A percentile compares a stretch with the other conserved stretches of the same genome.
These are phyloP conservation scores for Meredithiella fracta DNA, from an alignment of 2,329 filamentous ascomycete species.

Conservation along the genomic window DNA sequence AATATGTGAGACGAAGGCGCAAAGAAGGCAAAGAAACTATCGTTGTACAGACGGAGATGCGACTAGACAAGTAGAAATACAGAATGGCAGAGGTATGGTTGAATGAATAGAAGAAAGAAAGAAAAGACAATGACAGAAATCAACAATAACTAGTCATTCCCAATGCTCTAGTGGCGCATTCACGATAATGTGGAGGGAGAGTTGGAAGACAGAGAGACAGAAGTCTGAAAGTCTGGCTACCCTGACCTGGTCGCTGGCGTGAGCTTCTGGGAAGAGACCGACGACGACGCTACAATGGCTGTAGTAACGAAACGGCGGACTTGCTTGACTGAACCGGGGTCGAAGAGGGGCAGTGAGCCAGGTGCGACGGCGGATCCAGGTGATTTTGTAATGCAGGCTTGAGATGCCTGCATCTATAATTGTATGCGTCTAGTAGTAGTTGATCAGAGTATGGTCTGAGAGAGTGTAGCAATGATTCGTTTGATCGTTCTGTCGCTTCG, in stretches of 20 bases:
- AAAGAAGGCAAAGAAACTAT: conserved; percentile 1
- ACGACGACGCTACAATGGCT: background rate
- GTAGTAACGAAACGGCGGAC: background rate
- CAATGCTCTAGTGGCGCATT: conserved; percentile 1
- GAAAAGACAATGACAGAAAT: background rate
- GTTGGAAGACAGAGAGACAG: background rate
- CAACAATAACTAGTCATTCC: background rate
- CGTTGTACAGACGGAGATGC: background rate
- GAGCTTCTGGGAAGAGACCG: background rate
- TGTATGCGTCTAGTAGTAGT: no score
- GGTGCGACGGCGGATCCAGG: background rate
- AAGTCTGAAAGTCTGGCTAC: background rate
- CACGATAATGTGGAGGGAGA: background rate
- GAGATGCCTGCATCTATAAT: no score
- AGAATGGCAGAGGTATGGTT: background rate
- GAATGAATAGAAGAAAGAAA: background rate
- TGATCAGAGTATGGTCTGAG: no score
- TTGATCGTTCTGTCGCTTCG: no score
- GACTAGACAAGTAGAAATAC: background rate
- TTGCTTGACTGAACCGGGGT: background rate
- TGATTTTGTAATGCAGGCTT: no score
- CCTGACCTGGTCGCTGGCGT: background rate
- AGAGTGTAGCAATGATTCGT: no score
- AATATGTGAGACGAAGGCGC: background rate
- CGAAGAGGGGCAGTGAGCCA: background rate